Base-by-base conservation (phyloP, 345 rosid species). In the Excoecaria cochinchinensis region DNA sequence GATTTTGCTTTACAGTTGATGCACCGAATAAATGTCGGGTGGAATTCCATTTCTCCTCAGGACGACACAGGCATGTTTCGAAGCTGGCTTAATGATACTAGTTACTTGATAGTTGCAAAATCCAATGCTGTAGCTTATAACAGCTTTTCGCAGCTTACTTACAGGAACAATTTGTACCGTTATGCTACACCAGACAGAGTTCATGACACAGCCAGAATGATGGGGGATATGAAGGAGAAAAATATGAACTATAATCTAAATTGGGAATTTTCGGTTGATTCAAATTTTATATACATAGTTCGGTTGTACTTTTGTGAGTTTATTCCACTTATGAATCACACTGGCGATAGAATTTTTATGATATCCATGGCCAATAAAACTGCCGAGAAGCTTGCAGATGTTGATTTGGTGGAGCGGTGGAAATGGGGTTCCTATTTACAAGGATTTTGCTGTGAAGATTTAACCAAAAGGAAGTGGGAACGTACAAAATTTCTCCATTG, bases 191-290 rank as follows among this genome's bases (percentile, higher is more conserved):
- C 40, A 5, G 65, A 10, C 16, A 6, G 31, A 3, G 65, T 60
- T 5, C 24, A 60, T 60, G 24, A 9, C 0, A 24, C 65, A 3
- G 14, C 40, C 8, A 24, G 65, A 6, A 8, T 4, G 2, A 60
- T 60, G 65, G 65, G 65, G n/a, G 7, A 15, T 62, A 62, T 36
- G 1, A 53, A 53, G 58, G 15, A 3, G 11, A 5, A 12, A n/a
- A 40, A 66, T 62, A 14, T 4, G 38, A 13, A 9, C 4, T 56
- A 67, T 25, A 61, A 74, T 15, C 51, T 86, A 14, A 84, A 82
- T 0, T 84, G 87, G n/a, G n/a, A n/a, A n/a, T n/a, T n/a, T n/a
- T n/a, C n/a, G n/a, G n/a, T n/a, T n/a, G n/a, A n/a, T n/a, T n/a
- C n/a, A n/a, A n/a, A n/a, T n/a, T n/a, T n/a, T n/a, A n/a, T n/a